Percentiles rank a stretch among this genome's conserved stretches.
Conservation (phyloP, 257 asterid species). For the Scutellaria baicalensis region DNA sequence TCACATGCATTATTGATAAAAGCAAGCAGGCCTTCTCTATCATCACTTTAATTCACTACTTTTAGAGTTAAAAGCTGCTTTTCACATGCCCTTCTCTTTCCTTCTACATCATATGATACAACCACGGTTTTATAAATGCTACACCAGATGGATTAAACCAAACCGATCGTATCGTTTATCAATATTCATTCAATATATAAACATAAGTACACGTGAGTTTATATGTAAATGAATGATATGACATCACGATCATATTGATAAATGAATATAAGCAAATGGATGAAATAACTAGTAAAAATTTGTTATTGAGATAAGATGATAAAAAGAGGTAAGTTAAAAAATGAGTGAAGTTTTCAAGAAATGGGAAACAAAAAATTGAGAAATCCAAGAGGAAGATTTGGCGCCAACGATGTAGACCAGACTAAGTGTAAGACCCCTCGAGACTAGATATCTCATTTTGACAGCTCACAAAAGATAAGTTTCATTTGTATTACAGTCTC, state of each 20-base stretch:
- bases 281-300: too few species aligned
- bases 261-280: too few species aligned
- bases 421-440: not conserved
- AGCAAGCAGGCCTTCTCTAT: slow-evolving; percentile 11
- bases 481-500: too few species aligned
- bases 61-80: slow-evolving; percentile 31
- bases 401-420: slow-evolving; percentile 8
- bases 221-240: too few species aligned
- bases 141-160: too few species aligned
- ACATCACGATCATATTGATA: too few species aligned
- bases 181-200: too few species aligned
- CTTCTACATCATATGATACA: not conserved
- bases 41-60: slow-evolving; percentile 16
- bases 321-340: too few species aligned
- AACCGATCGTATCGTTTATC: too few species aligned
- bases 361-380: not conserved
- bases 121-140: too few species aligned
- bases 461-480: not conserved
- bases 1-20: slow-evolving; percentile 19
- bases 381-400: slow-evolving; percentile 3
- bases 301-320: too few species aligned
- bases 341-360: not conserved
- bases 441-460: not conserved
- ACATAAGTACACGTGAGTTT: too few species aligned
- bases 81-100: slow-evolving; percentile 33